Base-by-base conservation (phyloP, 805 yeast species). In the Candida silvicultrix region DNA sequence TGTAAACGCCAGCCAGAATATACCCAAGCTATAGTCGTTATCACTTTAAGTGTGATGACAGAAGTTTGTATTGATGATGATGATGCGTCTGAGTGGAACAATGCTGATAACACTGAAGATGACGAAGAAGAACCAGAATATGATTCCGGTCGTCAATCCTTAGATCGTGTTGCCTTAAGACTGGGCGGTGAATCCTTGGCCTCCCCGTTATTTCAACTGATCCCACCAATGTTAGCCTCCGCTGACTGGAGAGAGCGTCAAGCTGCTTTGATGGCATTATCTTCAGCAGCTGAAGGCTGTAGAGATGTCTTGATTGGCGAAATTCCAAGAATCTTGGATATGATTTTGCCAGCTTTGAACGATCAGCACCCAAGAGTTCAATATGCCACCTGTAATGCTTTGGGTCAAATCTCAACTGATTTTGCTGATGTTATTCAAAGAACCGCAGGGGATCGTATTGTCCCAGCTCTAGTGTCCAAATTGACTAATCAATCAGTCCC, bases 281-380 rank as follows among this genome's bases (percentile, higher is more conserved):
- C 97, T 0, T 83, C 96, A 5, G 96, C 96, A 20, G 97, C 97
- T 36, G 99, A 94, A 70, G 99, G 99, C 43, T 92, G 98, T 67
- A 76, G 88, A 42, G 97, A 90, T 54, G 89, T 85, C 14, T 74
- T 94, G 66, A 84, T 87, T 41, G 70, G 78, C 29, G 96, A 89
- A 62, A 85, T 89, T 42, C 86, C 89, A 49, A 80, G 78, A 58
- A 80, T 94, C 40, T 69, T 94, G 53, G 95, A 87, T 56, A 74
- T 92, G 80, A 82, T 94, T 31, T 63, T 89, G 55, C 97, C 98
- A 4, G 71, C 85, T n/a, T 71, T 94, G 50, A 73, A 80, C 43
- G 98, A 94, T 65, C 78, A 78, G 5, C 97, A 94, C 60, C 83
- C 96, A 54, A 81, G 99, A 63, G 99, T 94, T 45, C 98, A 92